A percentile compares a stretch with the other conserved stretches of the same genome.
Conservation (phyloP, 148 eudicot species). For the Pouteria glomerata region DNA sequence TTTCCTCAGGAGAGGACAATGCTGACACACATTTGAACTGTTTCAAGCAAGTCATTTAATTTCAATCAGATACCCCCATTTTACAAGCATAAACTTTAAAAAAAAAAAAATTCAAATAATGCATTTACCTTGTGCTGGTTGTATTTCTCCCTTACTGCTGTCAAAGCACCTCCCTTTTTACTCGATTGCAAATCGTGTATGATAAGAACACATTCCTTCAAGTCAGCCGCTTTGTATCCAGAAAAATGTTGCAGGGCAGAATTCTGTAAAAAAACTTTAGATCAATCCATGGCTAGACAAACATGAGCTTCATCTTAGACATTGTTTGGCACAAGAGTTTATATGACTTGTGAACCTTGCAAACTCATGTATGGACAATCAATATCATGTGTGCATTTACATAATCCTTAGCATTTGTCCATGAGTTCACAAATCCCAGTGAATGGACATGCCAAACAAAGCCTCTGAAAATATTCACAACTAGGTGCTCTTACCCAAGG, state of each 20-base stretch:
- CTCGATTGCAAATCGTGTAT: slow-evolving; percentile 72
- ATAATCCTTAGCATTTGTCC: too few species aligned
- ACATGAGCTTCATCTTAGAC: neutral
- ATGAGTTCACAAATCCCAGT: too few species aligned
- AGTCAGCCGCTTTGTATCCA: slow-evolving; percentile 63
- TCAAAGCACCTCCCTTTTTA: slow-evolving; percentile 50
- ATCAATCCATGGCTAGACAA: neutral
- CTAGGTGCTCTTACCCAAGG: slow-evolving; percentile 69
- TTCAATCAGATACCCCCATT: slow-evolving; percentile 14
- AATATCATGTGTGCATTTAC: too few species aligned
- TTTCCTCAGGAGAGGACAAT: slow-evolving; percentile 42
- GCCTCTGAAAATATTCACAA: neutral
- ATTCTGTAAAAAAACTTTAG: slow-evolving; percentile 30
- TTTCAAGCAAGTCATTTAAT: slow-evolving; percentile 11
- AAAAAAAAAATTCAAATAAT: neutral
- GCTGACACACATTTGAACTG: slow-evolving; percentile 77
- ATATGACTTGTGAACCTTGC: too few species aligned
- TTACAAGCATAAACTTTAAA: too few species aligned
- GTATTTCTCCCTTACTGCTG: slow-evolving; percentile 74
- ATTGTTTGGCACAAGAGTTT: too few species aligned
- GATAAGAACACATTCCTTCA: slow-evolving; percentile 69
- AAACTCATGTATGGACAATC: too few species aligned
- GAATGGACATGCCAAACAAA: neutral
- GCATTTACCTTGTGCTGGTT: slow-evolving; percentile 74
- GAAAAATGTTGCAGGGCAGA: slow-evolving; percentile 47